Base-by-base conservation (phyloP, 441 rosid genomes). In the Croton laevigatus region DNA sequence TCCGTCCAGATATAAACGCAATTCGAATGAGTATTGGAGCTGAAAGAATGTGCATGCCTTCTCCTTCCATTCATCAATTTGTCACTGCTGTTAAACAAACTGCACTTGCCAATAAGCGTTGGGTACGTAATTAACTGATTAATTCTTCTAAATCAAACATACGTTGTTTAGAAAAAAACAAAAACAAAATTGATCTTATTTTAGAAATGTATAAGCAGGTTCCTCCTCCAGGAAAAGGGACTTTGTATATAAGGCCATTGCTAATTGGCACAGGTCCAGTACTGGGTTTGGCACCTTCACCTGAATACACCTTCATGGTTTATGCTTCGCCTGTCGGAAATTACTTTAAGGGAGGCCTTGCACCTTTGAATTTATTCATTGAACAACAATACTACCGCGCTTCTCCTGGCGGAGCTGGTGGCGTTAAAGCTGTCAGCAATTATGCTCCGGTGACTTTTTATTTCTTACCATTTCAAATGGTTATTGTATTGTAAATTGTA, bases 151-250 rank as follows among this genome's bases (percentile, higher is more conserved):
- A 9, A 6, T 40, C 44, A 27, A 27, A 27, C 1, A 40, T 40
- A 40, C 10, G 7, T 40, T 40, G 0, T 38, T 40, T 40, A 4
- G 1, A 6, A 6, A 4, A 40, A 40, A 40, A n/a, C n/a, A n/a
- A n/a, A n/a, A n/a, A n/a, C n/a, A n/a, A 40, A 46, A 46, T 13
- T 46, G 11, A 11, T 46, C n/a, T 11, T 46, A 3, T 10, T 14
- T 46, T 46, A 17, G 1, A 1, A 46, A 11, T 46, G 13, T 46
- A 12, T 37, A 6, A 71, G 55, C 71, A 94, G 98, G 81, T 82
- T 74, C 98, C 98, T 70, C 98, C 97, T 72, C 74, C 85, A 20
- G 98, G 94, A 70, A 91, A 89, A 86, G 98, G 98, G 22, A 75
- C 95, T 44, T 65, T 94, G 69, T 94, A 91, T 68, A 82, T 94